Percentiles rank a stretch among this genome's conserved stretches.
phyloP scores from a whole-genome alignment of 2,329 filamentous ascomycete genomes.

The Sclerotinia trifoliorum region DNA sequence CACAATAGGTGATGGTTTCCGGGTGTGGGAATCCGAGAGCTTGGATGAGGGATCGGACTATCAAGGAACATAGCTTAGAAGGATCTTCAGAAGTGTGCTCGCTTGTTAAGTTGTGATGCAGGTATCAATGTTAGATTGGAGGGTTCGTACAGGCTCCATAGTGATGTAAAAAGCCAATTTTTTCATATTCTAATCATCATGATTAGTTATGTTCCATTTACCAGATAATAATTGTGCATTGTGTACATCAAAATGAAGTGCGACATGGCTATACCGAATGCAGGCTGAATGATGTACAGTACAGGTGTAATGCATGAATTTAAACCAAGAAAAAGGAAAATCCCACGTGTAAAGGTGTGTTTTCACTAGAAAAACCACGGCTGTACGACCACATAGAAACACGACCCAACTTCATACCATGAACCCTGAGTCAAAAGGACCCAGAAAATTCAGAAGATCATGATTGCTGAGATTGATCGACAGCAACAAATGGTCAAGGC shows the following conservation, averaged over 20 bases:
- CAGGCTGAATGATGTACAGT: constrained; percentile 17
- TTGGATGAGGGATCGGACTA: constrained; percentile 24
- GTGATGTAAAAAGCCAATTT: constrained; percentile 3
- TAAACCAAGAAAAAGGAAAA: constrained; percentile 12
- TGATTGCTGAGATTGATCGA: constrained; percentile 23
- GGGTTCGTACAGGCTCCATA: constrained; percentile 5
- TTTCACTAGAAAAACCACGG: constrained; percentile 17
- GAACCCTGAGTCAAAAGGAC: constrained; percentile 3
- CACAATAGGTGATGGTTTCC: constrained; percentile 5
- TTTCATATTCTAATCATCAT: background rate
- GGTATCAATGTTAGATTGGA: constrained; percentile 19
- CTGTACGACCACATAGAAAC: constrained; percentile 18
- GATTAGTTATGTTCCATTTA: constrained; percentile 13
- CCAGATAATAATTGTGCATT: constrained; percentile 5
- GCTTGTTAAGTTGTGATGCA: constrained; percentile 12
- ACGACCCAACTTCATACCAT: constrained; percentile 21
- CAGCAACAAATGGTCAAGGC: constrained; percentile 22
- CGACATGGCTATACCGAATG: constrained; percentile 15
- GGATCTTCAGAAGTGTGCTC: constrained; percentile 15
- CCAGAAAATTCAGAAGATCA: constrained; percentile 13
- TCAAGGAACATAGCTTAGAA: constrained; percentile 11
- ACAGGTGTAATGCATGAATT: constrained; percentile 19
- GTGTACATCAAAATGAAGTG: constrained; percentile 9
- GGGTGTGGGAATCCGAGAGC: constrained; percentile 20
- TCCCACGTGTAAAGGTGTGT: constrained; percentile 20